phyloP scores from a whole-genome alignment of 139 green algal genomes.

The Chlamydomonas sphaeroides region DNA sequence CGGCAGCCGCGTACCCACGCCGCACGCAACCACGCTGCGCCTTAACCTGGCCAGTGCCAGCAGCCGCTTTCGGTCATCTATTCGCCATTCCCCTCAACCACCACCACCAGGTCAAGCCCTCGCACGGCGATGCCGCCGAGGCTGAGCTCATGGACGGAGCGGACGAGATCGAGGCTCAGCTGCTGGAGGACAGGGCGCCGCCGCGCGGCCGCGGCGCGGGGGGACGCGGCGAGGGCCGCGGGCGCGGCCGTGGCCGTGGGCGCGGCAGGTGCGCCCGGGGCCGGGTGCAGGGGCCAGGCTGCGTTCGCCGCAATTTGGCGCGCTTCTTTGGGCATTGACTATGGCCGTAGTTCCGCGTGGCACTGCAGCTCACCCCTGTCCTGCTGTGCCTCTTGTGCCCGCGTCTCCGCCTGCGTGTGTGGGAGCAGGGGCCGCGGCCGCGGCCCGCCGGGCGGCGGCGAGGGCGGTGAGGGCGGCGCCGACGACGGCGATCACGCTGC shows the following conservation, averaged over 20 bases:
- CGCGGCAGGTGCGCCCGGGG: conserved; percentile 3
- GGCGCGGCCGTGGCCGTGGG: not conserved
- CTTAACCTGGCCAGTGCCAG: too few relatives aligned
- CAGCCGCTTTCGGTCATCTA: not conserved
- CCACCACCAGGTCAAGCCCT: not conserved
- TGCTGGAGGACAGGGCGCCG: conserved; percentile 14
- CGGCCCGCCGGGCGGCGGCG: not conserved
- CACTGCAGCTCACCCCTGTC: not conserved
- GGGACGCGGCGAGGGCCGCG: not conserved
- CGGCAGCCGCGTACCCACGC: too few relatives aligned
- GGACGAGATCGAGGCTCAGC: conserved; percentile 26
- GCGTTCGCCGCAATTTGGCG: not conserved
- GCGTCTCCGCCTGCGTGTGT: not conserved
- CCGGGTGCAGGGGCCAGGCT: not conserved
- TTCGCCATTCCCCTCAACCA: not conserved
- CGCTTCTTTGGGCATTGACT: not conserved
- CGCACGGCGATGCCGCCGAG: not conserved
- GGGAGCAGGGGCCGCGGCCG: conserved; percentile 19
- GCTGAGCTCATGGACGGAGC: conserved; percentile 4
- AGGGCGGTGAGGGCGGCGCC: not conserved
- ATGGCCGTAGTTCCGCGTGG: not conserved
- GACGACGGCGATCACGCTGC: not conserved
- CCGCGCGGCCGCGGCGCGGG: not conserved
- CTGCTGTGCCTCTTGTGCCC: not conserved
- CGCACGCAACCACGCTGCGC: too few relatives aligned